Percentiles rank a stretch among this genome's conserved stretches.
These are phyloP conservation scores for Lolium multiflorum DNA, from an alignment of 176 grass and related monocot genomes.

Conservation along the genomic window DNA sequence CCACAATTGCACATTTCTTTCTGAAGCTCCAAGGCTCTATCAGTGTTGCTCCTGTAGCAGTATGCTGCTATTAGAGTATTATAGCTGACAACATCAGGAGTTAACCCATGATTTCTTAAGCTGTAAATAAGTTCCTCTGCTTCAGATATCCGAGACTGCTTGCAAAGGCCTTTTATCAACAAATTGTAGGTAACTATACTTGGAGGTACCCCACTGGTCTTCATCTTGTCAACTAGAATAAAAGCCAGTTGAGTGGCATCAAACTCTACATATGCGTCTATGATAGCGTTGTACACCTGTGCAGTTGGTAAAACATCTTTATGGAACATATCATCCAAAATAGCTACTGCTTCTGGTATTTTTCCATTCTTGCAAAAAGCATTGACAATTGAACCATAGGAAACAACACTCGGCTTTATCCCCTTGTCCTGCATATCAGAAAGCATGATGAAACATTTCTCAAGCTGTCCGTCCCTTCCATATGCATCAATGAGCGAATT, in stretches of 20 bases:
- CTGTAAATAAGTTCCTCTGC: conserved; percentile 50
- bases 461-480: conserved; percentile 52
- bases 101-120: conserved; percentile 48
- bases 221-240: conserved; percentile 55
- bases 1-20: conserved; percentile 56
- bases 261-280: conserved; percentile 58
- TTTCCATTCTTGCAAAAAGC: conserved; percentile 69
- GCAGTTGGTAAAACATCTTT: conserved; percentile 67
- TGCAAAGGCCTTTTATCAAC: conserved; percentile 67
- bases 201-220: conserved; percentile 53
- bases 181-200: conserved; percentile 73
- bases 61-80: conserved; percentile 65
- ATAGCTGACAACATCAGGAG: conserved; percentile 66
- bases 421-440: conserved; percentile 61
- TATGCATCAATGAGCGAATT: conserved; percentile 64
- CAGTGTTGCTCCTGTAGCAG: conserved; percentile 51
- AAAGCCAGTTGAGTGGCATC: conserved; percentile 46
- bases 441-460: conserved; percentile 56
- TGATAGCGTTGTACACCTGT: conserved; percentile 62
- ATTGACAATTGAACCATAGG: conserved; percentile 74
- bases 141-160: conserved; percentile 50
- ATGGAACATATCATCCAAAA: conserved; percentile 62
- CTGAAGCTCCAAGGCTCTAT: conserved; percentile 58
- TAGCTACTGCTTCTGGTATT: conserved; percentile 63
- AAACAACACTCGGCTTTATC: conserved; percentile 53